phyloP scores from a whole-genome alignment of 2,329 filamentous ascomycete species.

The Colletotrichum plurivorum region DNA sequence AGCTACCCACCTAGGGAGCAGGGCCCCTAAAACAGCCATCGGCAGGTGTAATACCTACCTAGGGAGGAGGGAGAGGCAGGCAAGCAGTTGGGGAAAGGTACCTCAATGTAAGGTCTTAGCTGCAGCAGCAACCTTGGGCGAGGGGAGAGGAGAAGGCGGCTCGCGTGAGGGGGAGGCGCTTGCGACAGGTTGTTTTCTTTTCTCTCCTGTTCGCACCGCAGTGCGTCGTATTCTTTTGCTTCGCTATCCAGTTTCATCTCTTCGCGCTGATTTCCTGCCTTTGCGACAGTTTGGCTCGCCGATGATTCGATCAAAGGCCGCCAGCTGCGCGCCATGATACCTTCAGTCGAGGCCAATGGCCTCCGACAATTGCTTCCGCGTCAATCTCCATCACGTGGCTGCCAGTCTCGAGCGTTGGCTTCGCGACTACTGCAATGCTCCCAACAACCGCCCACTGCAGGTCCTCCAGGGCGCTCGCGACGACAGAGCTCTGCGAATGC shows the following conservation, averaged over 20 bases:
- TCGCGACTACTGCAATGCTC: constrained; percentile 44
- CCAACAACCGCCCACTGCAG: not conserved
- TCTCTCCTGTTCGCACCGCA: not conserved
- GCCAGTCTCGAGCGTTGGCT: constrained; percentile 45
- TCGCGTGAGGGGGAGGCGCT: constrained; percentile 15
- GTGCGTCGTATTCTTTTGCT: not conserved
- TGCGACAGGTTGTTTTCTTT: constrained; percentile 3
- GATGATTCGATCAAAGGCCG: constrained; percentile 13
- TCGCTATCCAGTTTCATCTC: not conserved
- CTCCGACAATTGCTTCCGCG: constrained; percentile 43
- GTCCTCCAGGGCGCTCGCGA: not conserved
- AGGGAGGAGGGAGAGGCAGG: constrained; percentile 4
- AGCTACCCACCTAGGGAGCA: constrained; percentile 17
- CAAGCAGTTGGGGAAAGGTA: constrained; percentile 10
- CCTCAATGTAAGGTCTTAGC: not conserved
- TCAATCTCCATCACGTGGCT: constrained; percentile 44
- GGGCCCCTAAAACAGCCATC: constrained; percentile 29
- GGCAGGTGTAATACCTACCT: constrained; percentile 23
- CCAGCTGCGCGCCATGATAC: constrained; percentile 27
- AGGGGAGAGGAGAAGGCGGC: constrained; percentile 6
- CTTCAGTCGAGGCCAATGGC: constrained; percentile 44
- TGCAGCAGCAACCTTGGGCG: not conserved
- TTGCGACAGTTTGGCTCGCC: not conserved
- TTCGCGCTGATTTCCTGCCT: not conserved
- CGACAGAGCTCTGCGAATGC: not conserved